Conservation (phyloP, 306 rosid species). For the Mimosa bimucronata region DNA sequence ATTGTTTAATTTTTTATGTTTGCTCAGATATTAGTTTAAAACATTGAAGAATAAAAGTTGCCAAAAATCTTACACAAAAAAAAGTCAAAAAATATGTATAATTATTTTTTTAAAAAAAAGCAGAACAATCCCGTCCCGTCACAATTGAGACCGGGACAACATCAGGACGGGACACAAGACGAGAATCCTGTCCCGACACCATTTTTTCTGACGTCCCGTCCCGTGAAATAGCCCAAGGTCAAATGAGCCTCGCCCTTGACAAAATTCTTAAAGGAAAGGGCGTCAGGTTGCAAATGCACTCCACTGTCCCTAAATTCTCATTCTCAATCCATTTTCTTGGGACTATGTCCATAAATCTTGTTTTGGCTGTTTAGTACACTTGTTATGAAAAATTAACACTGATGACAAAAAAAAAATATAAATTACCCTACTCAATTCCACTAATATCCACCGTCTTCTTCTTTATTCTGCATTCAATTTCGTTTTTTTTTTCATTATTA, state of each 20-base stretch:
- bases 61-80: too few species aligned
- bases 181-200: too few species aligned
- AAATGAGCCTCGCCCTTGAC: not conserved
- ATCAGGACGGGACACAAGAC: too few species aligned
- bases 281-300: not conserved
- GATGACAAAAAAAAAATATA: not conserved
- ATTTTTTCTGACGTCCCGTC: too few species aligned
- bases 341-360: not conserved
- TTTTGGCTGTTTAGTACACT: not conserved
- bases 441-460: not conserved
- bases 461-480: not conserved
- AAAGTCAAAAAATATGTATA: too few species aligned
- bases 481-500: not conserved
- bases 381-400: not conserved
- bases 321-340: not conserved
- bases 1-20: too few species aligned
- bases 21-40: too few species aligned
- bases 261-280: not conserved
- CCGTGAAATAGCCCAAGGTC: too few species aligned
- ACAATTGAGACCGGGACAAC: too few species aligned
- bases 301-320: constrained; percentile 11
- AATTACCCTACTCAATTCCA: not conserved
- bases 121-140: too few species aligned
- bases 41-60: too few species aligned
- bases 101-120: too few species aligned